These are phyloP conservation scores for Ambispora gerdemannii DNA, from an alignment of 192 early-diverging fungal species.

Conservation along the genomic window DNA sequence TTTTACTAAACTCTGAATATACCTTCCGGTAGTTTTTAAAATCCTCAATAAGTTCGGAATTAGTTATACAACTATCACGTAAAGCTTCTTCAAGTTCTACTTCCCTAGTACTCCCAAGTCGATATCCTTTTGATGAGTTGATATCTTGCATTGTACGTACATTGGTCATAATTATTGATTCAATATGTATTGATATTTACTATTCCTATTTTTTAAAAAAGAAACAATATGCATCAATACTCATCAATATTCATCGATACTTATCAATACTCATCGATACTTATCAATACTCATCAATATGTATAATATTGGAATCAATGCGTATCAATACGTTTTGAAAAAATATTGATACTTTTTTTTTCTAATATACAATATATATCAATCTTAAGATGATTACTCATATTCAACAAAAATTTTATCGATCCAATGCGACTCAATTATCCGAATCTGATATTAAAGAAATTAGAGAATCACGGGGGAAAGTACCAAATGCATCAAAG, in stretches of 20 bases:
- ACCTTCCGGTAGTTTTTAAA: not conserved
- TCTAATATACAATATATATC: not conserved
- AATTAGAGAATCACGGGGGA: constrained; percentile 6
- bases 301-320: not conserved
- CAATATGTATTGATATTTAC: not conserved
- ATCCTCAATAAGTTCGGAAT: not conserved
- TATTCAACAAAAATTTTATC: constrained; percentile 17
- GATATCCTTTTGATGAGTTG: not conserved
- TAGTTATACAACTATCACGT: not conserved
- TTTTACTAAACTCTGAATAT: not conserved
- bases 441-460: not conserved
- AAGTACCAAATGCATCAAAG: constrained; percentile 20
- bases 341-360: not conserved
- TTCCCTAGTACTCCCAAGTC: not conserved
- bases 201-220: no score
- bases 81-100: not conserved
- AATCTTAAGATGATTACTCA: constrained; percentile 16
- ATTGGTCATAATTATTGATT: not conserved
- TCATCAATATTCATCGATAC: constrained; percentile 7
- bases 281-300: not conserved
- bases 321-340: not conserved
- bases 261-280: not conserved
- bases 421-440: not conserved
- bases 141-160: not conserved
- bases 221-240: not conserved